phyloP scores from a whole-genome alignment of 1,139 yeast genomes.

The Yamadazyma triangularis region DNA sequence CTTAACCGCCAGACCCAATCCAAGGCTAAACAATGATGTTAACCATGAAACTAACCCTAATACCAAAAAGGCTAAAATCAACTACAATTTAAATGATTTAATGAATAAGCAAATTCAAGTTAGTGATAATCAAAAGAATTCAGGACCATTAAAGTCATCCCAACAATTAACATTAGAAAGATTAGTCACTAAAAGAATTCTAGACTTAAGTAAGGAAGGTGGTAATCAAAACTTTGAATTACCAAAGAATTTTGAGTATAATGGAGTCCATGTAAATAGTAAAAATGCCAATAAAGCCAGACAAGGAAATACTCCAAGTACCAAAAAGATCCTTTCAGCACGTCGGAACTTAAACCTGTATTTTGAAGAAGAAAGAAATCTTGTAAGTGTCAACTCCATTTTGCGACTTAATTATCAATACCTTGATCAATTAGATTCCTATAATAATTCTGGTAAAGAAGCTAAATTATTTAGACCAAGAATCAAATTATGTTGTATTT shows the following conservation, averaged over 20 bases:
- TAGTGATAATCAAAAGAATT: conserved; percentile 19
- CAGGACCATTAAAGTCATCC: conserved; percentile 38
- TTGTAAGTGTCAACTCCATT: conserved; percentile 40
- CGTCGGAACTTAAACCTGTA: conserved; percentile 43
- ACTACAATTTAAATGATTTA: conserved; percentile 41
- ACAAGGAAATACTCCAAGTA: conserved; percentile 43
- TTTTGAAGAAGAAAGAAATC: conserved; percentile 45
- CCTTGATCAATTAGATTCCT: conserved; percentile 29
- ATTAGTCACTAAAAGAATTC: conserved; percentile 32
- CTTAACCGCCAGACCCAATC: conserved; percentile 35
- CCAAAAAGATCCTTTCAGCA: conserved; percentile 42
- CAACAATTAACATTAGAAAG: conserved; percentile 44
- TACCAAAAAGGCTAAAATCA: conserved; percentile 36
- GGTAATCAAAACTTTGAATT: conserved; percentile 30
- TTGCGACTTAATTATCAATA: conserved; percentile 39
- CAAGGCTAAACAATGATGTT: conserved; percentile 12
- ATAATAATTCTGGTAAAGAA: conserved; percentile 12
- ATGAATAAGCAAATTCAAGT: conserved; percentile 44
- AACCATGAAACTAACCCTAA: conserved; percentile 16
- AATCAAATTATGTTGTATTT: conserved; percentile 39
- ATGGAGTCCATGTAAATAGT: conserved; percentile 19
- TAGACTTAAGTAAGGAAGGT: conserved; percentile 34
- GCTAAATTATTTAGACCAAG: conserved; percentile 27
- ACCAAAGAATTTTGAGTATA: conserved; percentile 39
- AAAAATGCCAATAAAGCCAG: conserved; percentile 22